These are phyloP conservation scores for Sutorius australiensis DNA, from an alignment of 768 basidiomycete genomes.

Conservation along the genomic window DNA sequence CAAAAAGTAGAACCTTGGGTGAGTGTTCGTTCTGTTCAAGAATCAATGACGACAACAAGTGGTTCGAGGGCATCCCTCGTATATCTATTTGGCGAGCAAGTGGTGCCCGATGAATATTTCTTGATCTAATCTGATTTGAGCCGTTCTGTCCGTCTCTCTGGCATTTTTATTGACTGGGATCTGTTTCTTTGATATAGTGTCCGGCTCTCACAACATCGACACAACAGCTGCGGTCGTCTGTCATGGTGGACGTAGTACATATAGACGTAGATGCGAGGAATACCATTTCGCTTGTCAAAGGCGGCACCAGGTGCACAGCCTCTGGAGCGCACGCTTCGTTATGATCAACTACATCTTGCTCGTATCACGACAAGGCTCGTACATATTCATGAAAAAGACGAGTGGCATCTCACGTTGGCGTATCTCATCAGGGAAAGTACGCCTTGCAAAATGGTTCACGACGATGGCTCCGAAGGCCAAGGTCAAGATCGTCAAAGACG, in stretches of 20 bases:
- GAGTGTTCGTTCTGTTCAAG: slow-evolving; percentile 8
- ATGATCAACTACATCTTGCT: slow-evolving; percentile 95
- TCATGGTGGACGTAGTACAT: background rate
- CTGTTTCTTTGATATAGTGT: background rate
- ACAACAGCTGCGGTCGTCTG: background rate
- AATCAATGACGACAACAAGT: slow-evolving; percentile 70
- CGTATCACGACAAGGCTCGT: slow-evolving; percentile 84
- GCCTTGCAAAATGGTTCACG: slow-evolving; percentile 94
- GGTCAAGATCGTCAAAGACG: slow-evolving; percentile 91
- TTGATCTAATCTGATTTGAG: slow-evolving; percentile 90
- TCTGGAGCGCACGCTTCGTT: slow-evolving; percentile 12
- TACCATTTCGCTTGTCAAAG: background rate
- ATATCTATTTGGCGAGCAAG: slow-evolving; percentile 28
- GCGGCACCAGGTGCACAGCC: slow-evolving; percentile 19
- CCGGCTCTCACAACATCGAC: background rate
- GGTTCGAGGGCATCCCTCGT: slow-evolving; percentile 61
- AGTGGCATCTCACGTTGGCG: slow-evolving; percentile 9
- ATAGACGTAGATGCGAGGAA: background rate
- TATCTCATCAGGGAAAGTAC: slow-evolving; percentile 69
- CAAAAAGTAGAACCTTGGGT: slow-evolving; percentile 21
- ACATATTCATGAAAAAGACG: slow-evolving; percentile 3
- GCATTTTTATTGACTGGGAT: slow-evolving; percentile 11
- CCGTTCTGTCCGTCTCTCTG: background rate
- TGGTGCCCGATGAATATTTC: slow-evolving; percentile 58
- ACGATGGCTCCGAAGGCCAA: slow-evolving; percentile 79